phyloP scores from a whole-genome alignment of 768 basidiomycete species.

The Tulasnella sp. region DNA sequence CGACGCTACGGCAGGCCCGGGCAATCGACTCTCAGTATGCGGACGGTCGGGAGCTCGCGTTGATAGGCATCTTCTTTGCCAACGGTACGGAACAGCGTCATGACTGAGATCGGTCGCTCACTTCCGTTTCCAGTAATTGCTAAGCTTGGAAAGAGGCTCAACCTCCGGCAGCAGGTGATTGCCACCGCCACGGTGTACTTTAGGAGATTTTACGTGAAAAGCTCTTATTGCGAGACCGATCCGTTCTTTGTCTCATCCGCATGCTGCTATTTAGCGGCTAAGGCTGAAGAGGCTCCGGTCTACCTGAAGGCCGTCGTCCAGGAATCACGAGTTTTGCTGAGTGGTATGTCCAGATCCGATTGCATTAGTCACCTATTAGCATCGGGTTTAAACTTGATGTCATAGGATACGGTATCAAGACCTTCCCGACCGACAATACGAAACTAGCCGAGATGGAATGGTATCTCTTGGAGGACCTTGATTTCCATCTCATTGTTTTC shows the following conservation, averaged over 20 bases:
- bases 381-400: neutral
- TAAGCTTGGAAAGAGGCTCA: conserved; percentile 78
- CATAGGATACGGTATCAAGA: conserved; percentile 66
- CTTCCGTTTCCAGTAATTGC: conserved; percentile 58
- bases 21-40: conserved; percentile 74
- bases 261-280: conserved; percentile 93
- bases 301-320: conserved; percentile 89
- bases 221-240: conserved; percentile 92
- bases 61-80: conserved; percentile 84
- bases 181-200: conserved; percentile 96
- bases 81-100: conserved; percentile 49
- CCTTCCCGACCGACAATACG: conserved; percentile 82
- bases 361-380: neutral
- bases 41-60: conserved; percentile 72
- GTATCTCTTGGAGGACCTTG: conserved; percentile 93
- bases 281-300: conserved; percentile 92
- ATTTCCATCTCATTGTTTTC: conserved; percentile 89
- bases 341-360: conserved; percentile 37
- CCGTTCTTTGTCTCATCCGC: conserved; percentile 89
- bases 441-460: conserved; percentile 99
- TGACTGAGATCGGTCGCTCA: neutral
- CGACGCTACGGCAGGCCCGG: conserved; percentile 68
- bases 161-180: conserved; percentile 82
- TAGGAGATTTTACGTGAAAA: conserved; percentile 94
- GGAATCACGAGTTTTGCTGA: conserved; percentile 76